Base-by-base conservation (phyloP, 371 early-diverging fungal species). In the Mortierella sp. region DNA sequence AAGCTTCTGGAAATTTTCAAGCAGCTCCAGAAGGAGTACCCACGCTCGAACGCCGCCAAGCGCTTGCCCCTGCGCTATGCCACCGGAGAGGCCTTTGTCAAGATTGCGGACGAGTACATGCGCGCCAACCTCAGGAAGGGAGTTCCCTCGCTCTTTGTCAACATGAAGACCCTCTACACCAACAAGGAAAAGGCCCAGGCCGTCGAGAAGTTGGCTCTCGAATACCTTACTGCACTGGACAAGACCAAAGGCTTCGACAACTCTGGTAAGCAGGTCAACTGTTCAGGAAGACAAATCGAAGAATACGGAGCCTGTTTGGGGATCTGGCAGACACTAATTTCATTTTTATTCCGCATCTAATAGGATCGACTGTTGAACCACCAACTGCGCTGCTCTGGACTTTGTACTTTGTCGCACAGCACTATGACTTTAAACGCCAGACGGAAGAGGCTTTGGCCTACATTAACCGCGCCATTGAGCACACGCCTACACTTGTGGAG, bases 401-500 rank as follows among this genome's bases (percentile, higher is more conserved):
- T 22, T 86, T 91, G 43, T 96, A 95, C 85, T 98, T 93, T 80
- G 88, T 97, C 66, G 97, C 97, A 4, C 97, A 97, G 76, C 96
- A 96, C 74, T 92, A 90, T 68, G 94, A 97, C 82, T 91, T 88
- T 70, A 87, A 90, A 63, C 86, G 91, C 47, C 88, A 97, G 64
- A 77, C 85, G 3, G 89, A 86, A 34, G 87, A 90, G 73, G 98
- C 98, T 0, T 80, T 97, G 75, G 87, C 86, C 55, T 86, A 86
- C 69, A 95, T 97, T 50, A 90, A 97, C 52, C 90, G 91, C 68
- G 98, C 97, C 6, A 94, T 97, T 77, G 90, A 89, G 26, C 95
- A 95, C 68, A 93, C 95, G 7, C 96, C 96, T 7, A 96, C 95
- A 11, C 87, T 95, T 8, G 97, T 97, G 4, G 99, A 99, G 82